A percentile compares a stretch with the other conserved stretches of the same genome.
Evolutionary conservation across 1,284 basidiomycete species (phyloP).

Genomic region (Cryptococcus sp.): DNA sequence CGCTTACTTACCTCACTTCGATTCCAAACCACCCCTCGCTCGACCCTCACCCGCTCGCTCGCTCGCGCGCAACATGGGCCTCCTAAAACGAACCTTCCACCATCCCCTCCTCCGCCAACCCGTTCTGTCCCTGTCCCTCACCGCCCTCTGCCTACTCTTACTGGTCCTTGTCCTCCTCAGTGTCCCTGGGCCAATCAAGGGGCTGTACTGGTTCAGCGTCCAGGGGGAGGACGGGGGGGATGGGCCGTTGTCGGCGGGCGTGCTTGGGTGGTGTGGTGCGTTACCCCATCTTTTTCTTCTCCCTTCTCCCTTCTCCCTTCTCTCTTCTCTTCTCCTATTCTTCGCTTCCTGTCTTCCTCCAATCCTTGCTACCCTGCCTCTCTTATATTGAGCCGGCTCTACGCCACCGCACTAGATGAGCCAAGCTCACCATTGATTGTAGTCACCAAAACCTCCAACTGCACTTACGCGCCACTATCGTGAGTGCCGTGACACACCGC

Average conservation of each 20-base stretch:
- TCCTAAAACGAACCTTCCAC: conserved; percentile 9
- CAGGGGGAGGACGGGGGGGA: conserved; percentile 20
- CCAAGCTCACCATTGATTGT: not conserved
- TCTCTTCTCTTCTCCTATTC: not conserved
- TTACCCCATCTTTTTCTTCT: conserved; percentile 1
- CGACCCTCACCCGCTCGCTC: too few relatives aligned
- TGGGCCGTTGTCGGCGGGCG: conserved; percentile 36
- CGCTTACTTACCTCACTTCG: too few relatives aligned
- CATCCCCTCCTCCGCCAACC: conserved; percentile 33
- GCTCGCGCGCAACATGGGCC: not conserved
- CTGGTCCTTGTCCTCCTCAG: conserved; percentile 45
- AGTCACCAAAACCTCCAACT: conserved; percentile 44
- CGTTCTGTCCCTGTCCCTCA: conserved; percentile 38
- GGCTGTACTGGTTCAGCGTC: conserved; percentile 48
- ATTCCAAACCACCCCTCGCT: too few relatives aligned
- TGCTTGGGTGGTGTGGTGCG: conserved; percentile 49
- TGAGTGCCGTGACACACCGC: conserved; percentile 10
- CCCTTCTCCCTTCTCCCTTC: not conserved
- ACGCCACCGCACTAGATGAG: too few relatives aligned
- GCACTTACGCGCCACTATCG: conserved; percentile 49
- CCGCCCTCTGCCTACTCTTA: conserved; percentile 39
- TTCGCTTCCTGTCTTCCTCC: not conserved
- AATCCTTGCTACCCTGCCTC: not conserved
- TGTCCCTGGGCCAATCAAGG: conserved; percentile 49
- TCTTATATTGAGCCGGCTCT: not conserved